These are phyloP conservation scores for Podosphaera fusca DNA, from an alignment of 2,329 filamentous ascomycete species.

Conservation along the genomic window DNA sequence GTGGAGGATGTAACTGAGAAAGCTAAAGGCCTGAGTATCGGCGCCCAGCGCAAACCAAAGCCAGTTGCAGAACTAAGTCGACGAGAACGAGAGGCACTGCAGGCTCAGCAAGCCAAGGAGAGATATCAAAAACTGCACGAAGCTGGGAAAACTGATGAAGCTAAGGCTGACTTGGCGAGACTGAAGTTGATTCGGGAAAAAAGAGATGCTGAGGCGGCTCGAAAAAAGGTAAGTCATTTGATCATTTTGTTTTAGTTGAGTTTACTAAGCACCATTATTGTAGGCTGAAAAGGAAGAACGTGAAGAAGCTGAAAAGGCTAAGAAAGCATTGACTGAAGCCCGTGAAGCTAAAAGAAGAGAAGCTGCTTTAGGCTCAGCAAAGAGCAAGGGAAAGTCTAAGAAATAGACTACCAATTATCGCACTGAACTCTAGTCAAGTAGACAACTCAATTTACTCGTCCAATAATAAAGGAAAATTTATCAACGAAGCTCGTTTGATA, in stretches of 20 bases:
- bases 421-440: too few species aligned
- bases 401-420: constrained; percentile 1
- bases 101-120: constrained; percentile 75
- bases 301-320: constrained; percentile 17
- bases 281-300: constrained; percentile 19
- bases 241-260: not conserved
- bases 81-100: constrained; percentile 53
- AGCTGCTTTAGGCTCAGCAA: constrained; percentile 14
- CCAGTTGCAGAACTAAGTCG: constrained; percentile 33
- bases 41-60: constrained; percentile 20
- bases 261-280: constrained; percentile 5
- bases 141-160: constrained; percentile 91
- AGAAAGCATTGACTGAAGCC: constrained; percentile 24
- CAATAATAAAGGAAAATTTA: too few species aligned
- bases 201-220: constrained; percentile 58
- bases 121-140: constrained; percentile 79
- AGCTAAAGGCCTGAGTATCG: constrained; percentile 25
- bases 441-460: too few species aligned
- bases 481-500: too few species aligned
- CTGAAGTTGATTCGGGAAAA: constrained; percentile 65
- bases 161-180: constrained; percentile 68
- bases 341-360: constrained; percentile 21
- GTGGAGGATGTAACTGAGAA: constrained; percentile 23
- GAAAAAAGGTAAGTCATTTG: constrained; percentile 45
- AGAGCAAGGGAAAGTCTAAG: constrained; percentile 8